Evolutionary conservation across 345 rosid genomes (phyloP), one percentile per base, ranked within the genome.

Genomic region (Turritis glabra): DNA sequence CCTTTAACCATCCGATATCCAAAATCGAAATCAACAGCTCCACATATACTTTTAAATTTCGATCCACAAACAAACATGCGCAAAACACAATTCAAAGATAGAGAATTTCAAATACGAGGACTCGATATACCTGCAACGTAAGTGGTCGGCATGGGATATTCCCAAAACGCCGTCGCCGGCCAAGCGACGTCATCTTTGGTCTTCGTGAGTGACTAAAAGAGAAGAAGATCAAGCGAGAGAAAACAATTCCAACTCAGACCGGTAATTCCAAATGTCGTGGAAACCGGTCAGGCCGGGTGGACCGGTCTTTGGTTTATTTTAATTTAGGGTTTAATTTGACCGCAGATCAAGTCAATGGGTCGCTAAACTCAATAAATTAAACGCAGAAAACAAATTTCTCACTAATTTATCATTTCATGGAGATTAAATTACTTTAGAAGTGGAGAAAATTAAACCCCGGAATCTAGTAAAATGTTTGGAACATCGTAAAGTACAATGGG

Each of bases 391-490:
- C n/a, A n/a, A n/a, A n/a, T n/a, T n/a, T n/a, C n/a, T n/a, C n/a
- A n/a, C n/a, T n/a, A n/a, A n/a, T n/a, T n/a, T n/a, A n/a, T n/a
- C n/a, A n/a, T n/a, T n/a, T n/a, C n/a, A n/a, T n/a, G n/a, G n/a
- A n/a, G n/a, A n/a, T n/a, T n/a, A n/a, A n/a, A n/a, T n/a, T n/a
- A n/a, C n/a, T n/a, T n/a, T n/a, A n/a, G n/a, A n/a, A 11, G 19
- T 44, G 55, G 22, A 7, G 64, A 26, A 73, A 73, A 41, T 6
- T 46, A 46, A 65, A 46, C 69, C 77, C 78, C 3, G 51, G 53
- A 74, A 46, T 55, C 59, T 25, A 18, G 78, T 74, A 46, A 46
- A 23, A 44, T 56, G 78, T 64, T 26, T 55, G 37, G 40, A 65
- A 55, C 40, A 64, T 53, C 7, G 21, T 60, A 25, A 37, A 60